phyloP scores from a whole-genome alignment of 2,329 filamentous ascomycete species.

The Ascochyta pisi region DNA sequence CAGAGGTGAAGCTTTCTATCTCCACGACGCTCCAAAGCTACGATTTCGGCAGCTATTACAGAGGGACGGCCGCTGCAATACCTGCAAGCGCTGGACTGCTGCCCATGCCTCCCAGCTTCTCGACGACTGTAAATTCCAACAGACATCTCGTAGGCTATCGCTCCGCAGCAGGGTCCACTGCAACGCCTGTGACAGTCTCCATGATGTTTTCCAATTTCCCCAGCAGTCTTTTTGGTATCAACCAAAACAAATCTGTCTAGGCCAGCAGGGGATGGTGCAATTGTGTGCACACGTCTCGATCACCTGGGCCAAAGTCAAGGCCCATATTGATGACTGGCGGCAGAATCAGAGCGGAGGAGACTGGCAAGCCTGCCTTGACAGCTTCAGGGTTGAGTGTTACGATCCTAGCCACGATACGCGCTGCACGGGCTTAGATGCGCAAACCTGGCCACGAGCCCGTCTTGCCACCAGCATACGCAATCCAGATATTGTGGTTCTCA shows the following conservation, averaged over 20 bases:
- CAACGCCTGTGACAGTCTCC: constrained; percentile 17
- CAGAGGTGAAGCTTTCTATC: constrained; percentile 1
- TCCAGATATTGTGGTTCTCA: constrained; percentile 23
- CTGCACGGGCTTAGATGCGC: constrained; percentile 23
- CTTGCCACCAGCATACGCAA: constrained; percentile 10
- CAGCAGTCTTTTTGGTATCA: constrained; percentile 7
- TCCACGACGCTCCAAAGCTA: constrained; percentile 2
- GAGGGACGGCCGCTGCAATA: constrained; percentile 22
- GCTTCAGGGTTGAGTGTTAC: constrained; percentile 28
- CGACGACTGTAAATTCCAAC: constrained; percentile 11
- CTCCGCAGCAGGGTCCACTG: constrained; percentile 12
- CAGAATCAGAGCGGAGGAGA: constrained; percentile 20
- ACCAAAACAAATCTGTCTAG: constrained; percentile 18
- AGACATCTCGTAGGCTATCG: not conserved
- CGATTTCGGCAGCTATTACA: constrained; percentile 20
- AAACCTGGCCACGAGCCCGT: constrained; percentile 28
- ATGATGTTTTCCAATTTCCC: constrained; percentile 21
- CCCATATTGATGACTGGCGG: constrained; percentile 24
- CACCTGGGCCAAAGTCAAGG: constrained; percentile 27
- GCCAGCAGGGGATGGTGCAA: constrained; percentile 24
- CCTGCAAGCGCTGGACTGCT: constrained; percentile 23
- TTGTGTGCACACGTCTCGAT: constrained; percentile 27
- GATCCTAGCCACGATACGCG: constrained; percentile 28
- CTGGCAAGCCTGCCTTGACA: constrained; percentile 23
- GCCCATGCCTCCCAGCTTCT: constrained; percentile 5